phyloP scores from a whole-genome alignment of 2,329 filamentous ascomycete genomes.

The Diplodia mutila region DNA sequence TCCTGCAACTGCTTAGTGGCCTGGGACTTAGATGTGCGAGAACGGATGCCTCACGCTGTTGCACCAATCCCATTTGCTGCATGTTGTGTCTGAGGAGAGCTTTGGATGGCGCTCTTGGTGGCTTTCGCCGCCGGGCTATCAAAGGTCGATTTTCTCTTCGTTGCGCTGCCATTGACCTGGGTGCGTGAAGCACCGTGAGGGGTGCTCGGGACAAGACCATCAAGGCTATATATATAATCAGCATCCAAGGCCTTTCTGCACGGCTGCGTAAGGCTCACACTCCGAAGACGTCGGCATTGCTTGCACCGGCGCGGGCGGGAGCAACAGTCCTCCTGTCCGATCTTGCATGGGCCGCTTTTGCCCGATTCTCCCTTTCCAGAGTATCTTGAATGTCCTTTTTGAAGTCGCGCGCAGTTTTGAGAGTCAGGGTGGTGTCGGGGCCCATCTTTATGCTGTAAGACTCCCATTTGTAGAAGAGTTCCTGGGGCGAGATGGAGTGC shows the following conservation, averaged over 20 bases:
- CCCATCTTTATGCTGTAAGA: slow-evolving; percentile 97
- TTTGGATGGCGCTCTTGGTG: slow-evolving; percentile 49
- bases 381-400: slow-evolving; percentile 86
- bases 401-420: slow-evolving; percentile 74
- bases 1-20: slow-evolving; percentile 37
- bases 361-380: slow-evolving; percentile 75
- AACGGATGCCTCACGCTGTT: slow-evolving; percentile 42
- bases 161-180: slow-evolving; percentile 47
- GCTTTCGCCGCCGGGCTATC: slow-evolving; percentile 55
- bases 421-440: slow-evolving; percentile 72
- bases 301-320: slow-evolving; percentile 61
- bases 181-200: slow-evolving; percentile 42
- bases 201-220: slow-evolving; percentile 51
- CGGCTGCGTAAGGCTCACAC: slow-evolving; percentile 56
- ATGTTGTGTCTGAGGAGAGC: slow-evolving; percentile 54
- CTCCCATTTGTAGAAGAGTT: slow-evolving; percentile 98
- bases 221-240: slow-evolving; percentile 42
- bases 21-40: not conserved
- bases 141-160: slow-evolving; percentile 59
- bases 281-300: slow-evolving; percentile 72
- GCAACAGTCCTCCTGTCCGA: slow-evolving; percentile 65
- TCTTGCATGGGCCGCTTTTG: slow-evolving; percentile 61
- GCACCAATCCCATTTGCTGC: slow-evolving; percentile 42
- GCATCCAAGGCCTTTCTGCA: not conserved
- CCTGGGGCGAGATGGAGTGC: slow-evolving; percentile 78